Evolutionary conservation across 495 filamentous ascomycete genomes (phyloP).

Genomic region (Podospora tetraspora): DNA sequence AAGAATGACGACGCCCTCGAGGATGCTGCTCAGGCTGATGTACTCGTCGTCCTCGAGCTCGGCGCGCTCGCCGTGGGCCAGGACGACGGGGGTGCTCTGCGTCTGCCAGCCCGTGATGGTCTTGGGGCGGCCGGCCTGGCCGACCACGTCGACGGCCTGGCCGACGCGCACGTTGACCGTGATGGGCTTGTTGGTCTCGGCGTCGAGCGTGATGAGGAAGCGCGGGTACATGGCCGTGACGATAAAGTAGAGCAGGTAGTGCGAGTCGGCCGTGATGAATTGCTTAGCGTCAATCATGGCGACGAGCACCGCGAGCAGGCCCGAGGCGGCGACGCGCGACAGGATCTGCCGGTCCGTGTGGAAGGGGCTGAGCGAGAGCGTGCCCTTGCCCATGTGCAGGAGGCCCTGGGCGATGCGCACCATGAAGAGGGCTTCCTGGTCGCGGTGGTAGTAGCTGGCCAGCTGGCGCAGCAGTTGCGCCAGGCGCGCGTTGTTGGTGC

Average conservation of each 20-base stretch:
- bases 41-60: constrained; percentile 98
- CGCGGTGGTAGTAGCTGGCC: constrained; percentile 95
- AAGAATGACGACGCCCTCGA: constrained; percentile 94
- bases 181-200: constrained; percentile 82
- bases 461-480: constrained; percentile 92
- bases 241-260: constrained; percentile 96
- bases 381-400: constrained; percentile 98
- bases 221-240: constrained; percentile 96
- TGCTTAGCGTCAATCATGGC: constrained; percentile 92
- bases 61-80: constrained; percentile 88
- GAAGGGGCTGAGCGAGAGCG: constrained; percentile 91
- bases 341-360: constrained; percentile 96
- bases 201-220: constrained; percentile 88
- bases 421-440: constrained; percentile 96
- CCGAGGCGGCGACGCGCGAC: constrained; percentile 83
- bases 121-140: constrained; percentile 93
- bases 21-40: constrained; percentile 76
- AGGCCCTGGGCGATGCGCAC: constrained; percentile 97
- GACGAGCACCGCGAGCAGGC: constrained; percentile 82
- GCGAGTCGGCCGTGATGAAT: constrained; percentile 82
- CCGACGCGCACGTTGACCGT: constrained; percentile 95
- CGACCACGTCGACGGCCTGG: constrained; percentile 96
- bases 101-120: constrained; percentile 99
- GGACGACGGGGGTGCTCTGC: constrained; percentile 91
- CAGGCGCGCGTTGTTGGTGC: constrained; percentile 95